These are phyloP conservation scores for Mycena chlorophos DNA, from an alignment of 768 basidiomycete genomes.

Conservation along the genomic window DNA sequence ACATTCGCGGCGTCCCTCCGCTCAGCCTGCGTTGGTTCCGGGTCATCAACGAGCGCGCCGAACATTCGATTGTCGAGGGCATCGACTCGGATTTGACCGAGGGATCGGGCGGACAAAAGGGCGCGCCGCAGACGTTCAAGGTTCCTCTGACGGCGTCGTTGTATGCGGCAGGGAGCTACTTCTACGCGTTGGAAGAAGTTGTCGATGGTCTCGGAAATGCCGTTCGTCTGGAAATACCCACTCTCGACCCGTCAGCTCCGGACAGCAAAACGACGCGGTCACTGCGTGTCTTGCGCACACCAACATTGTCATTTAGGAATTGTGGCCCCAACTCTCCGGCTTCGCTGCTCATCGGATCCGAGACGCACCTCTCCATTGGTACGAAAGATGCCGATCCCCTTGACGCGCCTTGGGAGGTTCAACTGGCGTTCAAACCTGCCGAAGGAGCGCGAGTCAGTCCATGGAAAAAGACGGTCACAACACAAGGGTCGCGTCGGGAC, in stretches of 20 bases:
- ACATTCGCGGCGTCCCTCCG: conserved; percentile 73
- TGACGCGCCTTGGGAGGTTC: conserved; percentile 69
- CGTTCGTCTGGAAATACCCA: conserved; percentile 42
- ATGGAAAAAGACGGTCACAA: conserved; percentile 65
- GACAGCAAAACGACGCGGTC: conserved; percentile 57
- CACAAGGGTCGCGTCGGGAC: conserved; percentile 44
- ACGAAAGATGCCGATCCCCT: conserved; percentile 56
- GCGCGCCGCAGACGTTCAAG: conserved; percentile 54
- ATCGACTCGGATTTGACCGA: conserved; percentile 39
- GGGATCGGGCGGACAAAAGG: conserved; percentile 19
- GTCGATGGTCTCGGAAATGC: conserved; percentile 82
- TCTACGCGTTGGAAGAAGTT: conserved; percentile 77
- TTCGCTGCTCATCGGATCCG: conserved; percentile 69
- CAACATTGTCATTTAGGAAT: conserved; percentile 68
- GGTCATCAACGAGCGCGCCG: conserved; percentile 62
- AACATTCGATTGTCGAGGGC: conserved; percentile 80
- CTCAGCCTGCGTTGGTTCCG: conserved; percentile 77
- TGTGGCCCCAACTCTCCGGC: conserved; percentile 73
- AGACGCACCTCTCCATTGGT: conserved; percentile 55
- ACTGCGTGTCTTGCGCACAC: conserved; percentile 69
- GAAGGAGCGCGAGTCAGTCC: conserved; percentile 42
- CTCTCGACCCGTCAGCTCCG: conserved; percentile 25
- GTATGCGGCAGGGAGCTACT: conserved; percentile 63
- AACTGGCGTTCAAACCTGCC: conserved; percentile 60
- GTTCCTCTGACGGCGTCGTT: conserved; percentile 70